Conservation (phyloP, 1,139 yeast species). For the Kurtzmaniella natalensis region DNA sequence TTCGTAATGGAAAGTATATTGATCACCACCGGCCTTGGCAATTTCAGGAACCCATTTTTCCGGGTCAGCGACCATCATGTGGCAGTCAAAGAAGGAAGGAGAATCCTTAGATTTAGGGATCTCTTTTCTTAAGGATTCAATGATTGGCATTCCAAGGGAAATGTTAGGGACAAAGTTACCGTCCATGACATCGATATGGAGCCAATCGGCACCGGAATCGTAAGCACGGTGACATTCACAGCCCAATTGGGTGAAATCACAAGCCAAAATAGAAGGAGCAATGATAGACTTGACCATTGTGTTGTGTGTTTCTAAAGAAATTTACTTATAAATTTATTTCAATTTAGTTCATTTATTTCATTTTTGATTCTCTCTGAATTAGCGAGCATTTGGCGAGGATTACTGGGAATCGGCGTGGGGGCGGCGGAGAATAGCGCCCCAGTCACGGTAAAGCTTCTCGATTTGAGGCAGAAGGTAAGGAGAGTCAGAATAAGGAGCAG, state of each 20-base stretch:
- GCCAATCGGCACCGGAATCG: slow-evolving; percentile 83
- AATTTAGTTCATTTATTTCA: too few species aligned
- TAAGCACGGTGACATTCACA: slow-evolving; percentile 81
- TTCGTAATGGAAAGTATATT: slow-evolving; percentile 94
- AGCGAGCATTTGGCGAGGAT: too few species aligned
- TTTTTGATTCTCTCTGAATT: too few species aligned
- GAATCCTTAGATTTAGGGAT: slow-evolving; percentile 53
- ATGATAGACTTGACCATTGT: slow-evolving; percentile 73
- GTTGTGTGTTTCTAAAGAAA: slow-evolving; percentile 3
- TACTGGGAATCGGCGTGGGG: too few species aligned
- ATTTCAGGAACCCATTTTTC: slow-evolving; percentile 92
- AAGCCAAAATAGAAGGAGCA: slow-evolving; percentile 96
- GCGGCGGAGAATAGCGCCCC: too few species aligned
- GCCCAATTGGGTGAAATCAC: slow-evolving; percentile 86
- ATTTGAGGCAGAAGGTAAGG: too few species aligned
- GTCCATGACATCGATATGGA: slow-evolving; percentile 97
- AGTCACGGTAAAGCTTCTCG: too few species aligned
- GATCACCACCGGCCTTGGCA: slow-evolving; percentile 94
- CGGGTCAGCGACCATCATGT: slow-evolving; percentile 97
- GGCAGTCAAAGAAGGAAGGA: slow-evolving; percentile 87
- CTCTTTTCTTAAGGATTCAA: slow-evolving; percentile 69
- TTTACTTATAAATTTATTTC: too few species aligned
- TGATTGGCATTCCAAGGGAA: slow-evolving; percentile 89
- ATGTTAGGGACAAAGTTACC: slow-evolving; percentile 98
- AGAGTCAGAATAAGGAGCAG: too few species aligned